Conservation (phyloP, 2,329 filamentous ascomycete species). For the Xylaria sp. region DNA sequence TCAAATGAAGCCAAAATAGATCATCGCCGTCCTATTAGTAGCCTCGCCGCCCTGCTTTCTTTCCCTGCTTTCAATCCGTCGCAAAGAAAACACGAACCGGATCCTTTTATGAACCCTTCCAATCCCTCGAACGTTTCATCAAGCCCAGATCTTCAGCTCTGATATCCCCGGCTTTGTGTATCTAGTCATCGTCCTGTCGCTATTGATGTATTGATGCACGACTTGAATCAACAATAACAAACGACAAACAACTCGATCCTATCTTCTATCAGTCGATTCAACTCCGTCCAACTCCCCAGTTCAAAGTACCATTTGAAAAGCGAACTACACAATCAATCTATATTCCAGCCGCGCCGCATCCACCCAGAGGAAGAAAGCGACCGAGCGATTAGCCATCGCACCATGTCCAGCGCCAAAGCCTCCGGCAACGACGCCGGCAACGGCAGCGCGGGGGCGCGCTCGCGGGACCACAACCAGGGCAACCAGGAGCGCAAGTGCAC, state of each 20-base stretch:
- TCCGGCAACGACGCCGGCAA: slow-evolving; percentile 64
- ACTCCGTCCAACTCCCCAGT: neutral
- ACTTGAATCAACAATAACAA: slow-evolving; percentile 9
- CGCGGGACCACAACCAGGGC: slow-evolving; percentile 78
- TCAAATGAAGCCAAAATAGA: slow-evolving; percentile 6
- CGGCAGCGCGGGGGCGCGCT: slow-evolving; percentile 56
- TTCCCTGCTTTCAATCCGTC: slow-evolving; percentile 1
- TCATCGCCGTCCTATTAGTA: slow-evolving; percentile 5
- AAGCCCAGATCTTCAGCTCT: neutral
- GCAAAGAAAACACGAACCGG: neutral
- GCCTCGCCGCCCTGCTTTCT: slow-evolving; percentile 1
- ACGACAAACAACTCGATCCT: neutral
- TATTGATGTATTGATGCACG: slow-evolving; percentile 4
- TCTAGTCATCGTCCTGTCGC: slow-evolving; percentile 5
- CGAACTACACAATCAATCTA: slow-evolving; percentile 5
- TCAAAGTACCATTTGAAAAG: neutral
- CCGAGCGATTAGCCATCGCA: slow-evolving; percentile 4
- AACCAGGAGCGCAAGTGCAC: slow-evolving; percentile 83
- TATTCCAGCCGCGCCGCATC: neutral
- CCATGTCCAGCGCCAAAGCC: slow-evolving; percentile 62
- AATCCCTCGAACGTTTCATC: neutral
- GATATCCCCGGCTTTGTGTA: neutral
- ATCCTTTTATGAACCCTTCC: neutral
- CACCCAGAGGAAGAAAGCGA: slow-evolving; percentile 1
- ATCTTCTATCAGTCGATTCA: neutral